Percentiles rank a stretch among this genome's conserved stretches.
phyloP scores from a whole-genome alignment of 768 basidiomycete genomes.

The Rhizopogon vulgaris region DNA sequence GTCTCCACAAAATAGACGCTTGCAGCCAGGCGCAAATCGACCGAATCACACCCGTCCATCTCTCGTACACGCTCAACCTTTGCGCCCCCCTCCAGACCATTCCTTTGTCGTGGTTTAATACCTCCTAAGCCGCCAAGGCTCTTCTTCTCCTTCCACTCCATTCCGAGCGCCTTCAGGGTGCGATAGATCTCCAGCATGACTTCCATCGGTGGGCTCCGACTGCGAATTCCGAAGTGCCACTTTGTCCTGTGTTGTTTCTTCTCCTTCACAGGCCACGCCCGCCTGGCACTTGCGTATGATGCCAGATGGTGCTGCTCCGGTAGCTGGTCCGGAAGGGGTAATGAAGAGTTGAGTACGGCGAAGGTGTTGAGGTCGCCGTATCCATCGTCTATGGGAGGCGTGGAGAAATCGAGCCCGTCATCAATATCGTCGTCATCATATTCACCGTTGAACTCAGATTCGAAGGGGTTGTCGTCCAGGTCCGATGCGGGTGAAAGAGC shows the following conservation, averaged over 20 bases:
- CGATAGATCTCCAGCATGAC: conserved; percentile 99
- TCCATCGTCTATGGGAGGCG: conserved; percentile 30
- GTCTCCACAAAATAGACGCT: conserved; percentile 93
- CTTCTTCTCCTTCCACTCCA: conserved; percentile 97
- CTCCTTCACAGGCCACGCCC: conserved; percentile 43
- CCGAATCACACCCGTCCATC: conserved; percentile 52
- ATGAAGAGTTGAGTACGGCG: conserved; percentile 84
- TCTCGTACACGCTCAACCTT: conserved; percentile 59
- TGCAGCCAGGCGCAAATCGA: conserved; percentile 62
- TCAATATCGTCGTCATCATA: conserved; percentile 44
- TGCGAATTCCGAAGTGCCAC: conserved; percentile 98
- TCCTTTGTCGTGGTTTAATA: conserved; percentile 27
- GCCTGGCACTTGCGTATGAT: conserved; percentile 52
- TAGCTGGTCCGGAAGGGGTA: conserved; percentile 63
- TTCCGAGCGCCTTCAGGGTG: conserved; percentile 81
- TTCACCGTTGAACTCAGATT: conserved; percentile 53
- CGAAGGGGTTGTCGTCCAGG: conserved; percentile 74
- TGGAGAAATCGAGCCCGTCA: conserved; percentile 43
- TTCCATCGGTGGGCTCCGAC: conserved; percentile 93
- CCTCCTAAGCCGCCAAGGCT: conserved; percentile 70
- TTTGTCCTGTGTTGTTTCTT: conserved; percentile 77
- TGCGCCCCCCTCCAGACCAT: conserved; percentile 27
- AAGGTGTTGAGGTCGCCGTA: conserved; percentile 52
- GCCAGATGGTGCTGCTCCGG: conserved; percentile 68
- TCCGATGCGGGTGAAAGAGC: conserved; percentile 62